Evolutionary conservation across 805 yeast genomes (phyloP).

Genomic region (Starmerella vaccinii): DNA sequence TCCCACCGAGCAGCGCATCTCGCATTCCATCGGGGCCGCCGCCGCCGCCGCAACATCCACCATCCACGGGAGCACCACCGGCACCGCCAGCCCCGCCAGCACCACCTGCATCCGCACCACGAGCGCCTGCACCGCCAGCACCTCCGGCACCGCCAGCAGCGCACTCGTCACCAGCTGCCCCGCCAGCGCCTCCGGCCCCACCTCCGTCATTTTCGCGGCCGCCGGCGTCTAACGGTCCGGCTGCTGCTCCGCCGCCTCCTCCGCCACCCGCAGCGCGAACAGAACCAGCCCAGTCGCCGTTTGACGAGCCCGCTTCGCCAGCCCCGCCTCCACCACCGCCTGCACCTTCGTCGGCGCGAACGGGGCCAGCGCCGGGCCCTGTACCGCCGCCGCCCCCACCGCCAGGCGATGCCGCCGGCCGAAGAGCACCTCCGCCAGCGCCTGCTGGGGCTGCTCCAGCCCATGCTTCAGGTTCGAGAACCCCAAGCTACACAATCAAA

Average conservation of each 20-base stretch:
- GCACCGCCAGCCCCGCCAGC: slow-evolving; percentile 20
- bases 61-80: slow-evolving; percentile 20
- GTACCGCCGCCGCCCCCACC: slow-evolving; percentile 20
- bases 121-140: slow-evolving; percentile 9
- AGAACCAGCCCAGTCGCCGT: slow-evolving; percentile 17
- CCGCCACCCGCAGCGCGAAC: slow-evolving; percentile 20
- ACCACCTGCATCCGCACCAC: background rate
- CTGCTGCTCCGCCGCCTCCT: slow-evolving; percentile 25
- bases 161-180: slow-evolving; percentile 26
- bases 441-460: slow-evolving; percentile 23
- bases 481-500: slow-evolving; percentile 20
- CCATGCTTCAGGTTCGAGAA: slow-evolving; percentile 16
- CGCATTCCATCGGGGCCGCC: slow-evolving; percentile 1
- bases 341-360: slow-evolving; percentile 22
- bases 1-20: background rate
- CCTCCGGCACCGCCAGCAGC: slow-evolving; percentile 15
- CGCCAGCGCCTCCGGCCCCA: slow-evolving; percentile 27
- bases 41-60: slow-evolving; percentile 1
- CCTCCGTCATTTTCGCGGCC: slow-evolving; percentile 24
- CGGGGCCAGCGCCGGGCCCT: slow-evolving; percentile 13
- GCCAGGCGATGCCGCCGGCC: slow-evolving; percentile 22
- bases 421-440: slow-evolving; percentile 24
- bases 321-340: slow-evolving; percentile 24
- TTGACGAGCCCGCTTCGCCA: slow-evolving; percentile 24
- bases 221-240: slow-evolving; percentile 16